Evolutionary conservation across 768 basidiomycete species (phyloP), one percentile per base, ranked within the genome.

Genomic region (Agrocybe praecox): DNA sequence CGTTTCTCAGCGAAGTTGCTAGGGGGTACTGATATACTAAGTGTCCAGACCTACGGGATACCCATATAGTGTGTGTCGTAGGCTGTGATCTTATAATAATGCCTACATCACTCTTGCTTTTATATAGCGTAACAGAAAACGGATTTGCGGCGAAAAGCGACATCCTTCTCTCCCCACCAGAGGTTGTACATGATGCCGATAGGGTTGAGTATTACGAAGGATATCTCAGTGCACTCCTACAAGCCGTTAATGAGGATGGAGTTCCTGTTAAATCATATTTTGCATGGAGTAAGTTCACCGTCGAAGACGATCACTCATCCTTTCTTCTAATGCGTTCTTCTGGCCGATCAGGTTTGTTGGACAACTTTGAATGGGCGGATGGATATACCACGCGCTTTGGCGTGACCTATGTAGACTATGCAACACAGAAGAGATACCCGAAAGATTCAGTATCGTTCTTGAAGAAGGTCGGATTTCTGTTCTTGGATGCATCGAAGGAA

Each of bases 311-410:
- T 21, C 18, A 43, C 15, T 23, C 43, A 14, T 29, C 24, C 18
- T n/a, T 7, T n/a, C n/a, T n/a, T 18, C 7, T 52, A 17, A 46
- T 9, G 17, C 1, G 36, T 19, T 22, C 42, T 33, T 33, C 43
- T 50, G 23, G 22, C 42, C 7, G 14, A 15, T 40, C 56, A 84
- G 84, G 84, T 70, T 72, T 89, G 46, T 62, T 89, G 56, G 86
- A 88, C 62, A 88, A 88, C 66, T 87, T 88, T 56, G 88, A 89
- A 67, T 87, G 88, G 86, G 82, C 84, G 19, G 87, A 89, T 57
- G 86, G 88, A 8, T 87, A 87, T 61, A 71, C 69, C 33, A 84
- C 84, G 5, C 83, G 88, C 7, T 90, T 90, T 62, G 87, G 87
- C 17, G 79, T 87, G 49, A 88, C 85, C 8, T 85, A 88, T 67